phyloP scores from a whole-genome alignment of 73 alveolate species.

The Diophrys appendiculata region DNA sequence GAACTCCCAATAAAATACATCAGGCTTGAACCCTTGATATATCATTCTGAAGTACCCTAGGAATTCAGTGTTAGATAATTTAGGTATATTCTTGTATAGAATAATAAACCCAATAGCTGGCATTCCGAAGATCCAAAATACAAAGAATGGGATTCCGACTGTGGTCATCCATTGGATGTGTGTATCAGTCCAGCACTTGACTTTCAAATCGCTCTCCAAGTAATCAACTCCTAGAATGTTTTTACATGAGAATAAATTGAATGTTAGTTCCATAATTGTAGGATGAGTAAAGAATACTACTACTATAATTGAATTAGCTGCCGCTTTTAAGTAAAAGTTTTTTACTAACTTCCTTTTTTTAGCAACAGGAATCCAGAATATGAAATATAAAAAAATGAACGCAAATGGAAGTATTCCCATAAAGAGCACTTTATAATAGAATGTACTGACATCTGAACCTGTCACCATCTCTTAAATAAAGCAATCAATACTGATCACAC shows the following conservation, averaged over 20 bases:
- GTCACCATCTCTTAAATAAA: not conserved
- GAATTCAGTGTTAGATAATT: not conserved
- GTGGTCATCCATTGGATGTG: not conserved
- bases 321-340: not conserved
- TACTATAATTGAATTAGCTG: not conserved
- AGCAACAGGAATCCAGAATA: not conserved
- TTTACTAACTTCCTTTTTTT: too few species aligned
- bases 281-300: not conserved
- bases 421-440: not conserved
- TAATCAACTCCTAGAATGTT: not conserved
- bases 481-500: not conserved
- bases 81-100: not conserved
- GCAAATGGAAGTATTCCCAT: not conserved
- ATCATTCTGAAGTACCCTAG: constrained; percentile 5
- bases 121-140: constrained; percentile 2
- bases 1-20: constrained; percentile 1
- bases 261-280: not conserved
- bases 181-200: not conserved
- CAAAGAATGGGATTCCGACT: constrained; percentile 6
- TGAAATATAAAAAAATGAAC: not conserved
- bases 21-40: constrained; percentile 5
- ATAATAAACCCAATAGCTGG: constrained; percentile 7
- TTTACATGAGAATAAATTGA: not conserved
- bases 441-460: not conserved
- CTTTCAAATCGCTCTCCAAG: not conserved